Evolutionary conservation across 2,329 filamentous ascomycete species (phyloP).

Genomic region (Colletotrichum noveboracense): DNA sequence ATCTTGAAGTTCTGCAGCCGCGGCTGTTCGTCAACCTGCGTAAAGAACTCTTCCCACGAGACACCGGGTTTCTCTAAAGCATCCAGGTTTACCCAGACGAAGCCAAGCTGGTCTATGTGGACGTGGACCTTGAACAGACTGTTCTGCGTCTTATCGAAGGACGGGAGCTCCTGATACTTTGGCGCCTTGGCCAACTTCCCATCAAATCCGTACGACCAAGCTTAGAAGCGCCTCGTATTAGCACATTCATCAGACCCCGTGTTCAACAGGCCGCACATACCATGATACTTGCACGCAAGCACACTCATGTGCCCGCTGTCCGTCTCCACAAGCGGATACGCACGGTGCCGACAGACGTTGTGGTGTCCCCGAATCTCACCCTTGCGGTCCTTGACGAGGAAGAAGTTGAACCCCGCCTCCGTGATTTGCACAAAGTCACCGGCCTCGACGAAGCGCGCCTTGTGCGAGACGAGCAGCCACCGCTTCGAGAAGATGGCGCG

Average conservation of each 20-base stretch:
- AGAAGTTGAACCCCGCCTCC: neutral
- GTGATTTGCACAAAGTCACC: slow-evolving; percentile 22
- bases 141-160: neutral
- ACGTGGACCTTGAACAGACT: neutral
- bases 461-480: slow-evolving; percentile 32
- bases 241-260: rapidly evolving
- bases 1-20: neutral
- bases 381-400: neutral
- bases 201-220: neutral
- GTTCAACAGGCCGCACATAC: neutral
- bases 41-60: neutral
- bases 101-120: neutral
- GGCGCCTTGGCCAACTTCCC: neutral
- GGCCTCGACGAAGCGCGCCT: slow-evolving; percentile 15
- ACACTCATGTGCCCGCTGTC: neutral
- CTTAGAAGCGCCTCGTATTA: rapidly evolving
- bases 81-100: neutral
- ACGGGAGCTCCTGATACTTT: neutral
- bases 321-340: neutral
- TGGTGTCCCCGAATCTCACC: neutral
- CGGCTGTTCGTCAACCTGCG: neutral
- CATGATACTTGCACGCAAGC: neutral
- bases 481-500: slow-evolving; percentile 43
- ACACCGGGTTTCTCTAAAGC: neutral
- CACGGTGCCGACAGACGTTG: neutral